phyloP scores from a whole-genome alignment of 345 rosid genomes.

The Schrenkiella parvula region DNA sequence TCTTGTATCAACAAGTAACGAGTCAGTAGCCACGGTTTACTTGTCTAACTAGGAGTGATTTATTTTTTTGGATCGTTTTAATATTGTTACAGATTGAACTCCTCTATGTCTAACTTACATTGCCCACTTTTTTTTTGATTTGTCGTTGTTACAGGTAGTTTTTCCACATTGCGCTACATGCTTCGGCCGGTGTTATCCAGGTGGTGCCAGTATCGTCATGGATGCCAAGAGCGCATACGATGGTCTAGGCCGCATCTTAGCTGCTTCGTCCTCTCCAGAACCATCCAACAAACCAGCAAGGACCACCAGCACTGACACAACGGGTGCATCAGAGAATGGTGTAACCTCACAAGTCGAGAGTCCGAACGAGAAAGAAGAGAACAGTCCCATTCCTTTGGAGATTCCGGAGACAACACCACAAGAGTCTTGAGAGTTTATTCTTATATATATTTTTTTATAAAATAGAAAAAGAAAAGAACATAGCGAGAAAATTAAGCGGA shows the following conservation, averaged over 20 bases:
- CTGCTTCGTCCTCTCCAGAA: constrained; percentile 48
- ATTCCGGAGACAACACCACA: constrained; percentile 17
- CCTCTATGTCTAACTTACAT: constrained; percentile 5
- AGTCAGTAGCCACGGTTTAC: not conserved
- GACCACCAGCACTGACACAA: not conserved
- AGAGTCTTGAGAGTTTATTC: constrained; percentile 15
- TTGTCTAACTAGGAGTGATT: not conserved
- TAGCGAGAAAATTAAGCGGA: not conserved
- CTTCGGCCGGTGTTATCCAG: constrained; percentile 89
- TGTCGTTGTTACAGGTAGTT: constrained; percentile 51
- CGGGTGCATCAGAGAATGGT: constrained; percentile 48
- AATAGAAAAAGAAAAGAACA: not conserved
- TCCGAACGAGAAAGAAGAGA: constrained; percentile 30
- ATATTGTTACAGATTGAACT: not conserved
- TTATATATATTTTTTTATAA: not conserved
- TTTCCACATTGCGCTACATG: constrained; percentile 81
- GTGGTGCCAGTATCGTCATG: constrained; percentile 69
- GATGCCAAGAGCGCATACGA: constrained; percentile 67
- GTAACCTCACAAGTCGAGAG: constrained; percentile 31
- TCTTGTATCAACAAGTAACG: not conserved
- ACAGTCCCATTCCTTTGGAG: constrained; percentile 6
- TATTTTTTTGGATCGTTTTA: not conserved
- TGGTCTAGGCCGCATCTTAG: constrained; percentile 54
- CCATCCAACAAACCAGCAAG: constrained; percentile 42
- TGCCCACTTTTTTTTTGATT: not conserved